These are phyloP conservation scores for Heliamphora exappendiculata DNA, from an alignment of 148 eudicot species.

Conservation along the genomic window DNA sequence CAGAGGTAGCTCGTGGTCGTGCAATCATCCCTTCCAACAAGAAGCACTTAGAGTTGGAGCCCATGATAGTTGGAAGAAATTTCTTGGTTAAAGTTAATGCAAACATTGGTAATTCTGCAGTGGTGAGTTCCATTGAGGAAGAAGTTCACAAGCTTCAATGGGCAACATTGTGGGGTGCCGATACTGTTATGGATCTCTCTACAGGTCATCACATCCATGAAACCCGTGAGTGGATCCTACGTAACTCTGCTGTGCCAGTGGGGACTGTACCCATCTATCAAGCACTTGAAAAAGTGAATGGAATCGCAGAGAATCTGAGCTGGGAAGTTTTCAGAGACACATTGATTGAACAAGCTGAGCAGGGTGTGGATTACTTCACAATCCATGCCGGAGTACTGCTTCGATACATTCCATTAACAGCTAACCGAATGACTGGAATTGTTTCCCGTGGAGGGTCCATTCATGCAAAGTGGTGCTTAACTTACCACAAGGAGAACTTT, in stretches of 20 bases:
- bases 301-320: slow-evolving; percentile 79
- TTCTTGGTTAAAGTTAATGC: slow-evolving; percentile 94
- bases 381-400: slow-evolving; percentile 95
- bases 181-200: slow-evolving; percentile 95
- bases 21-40: slow-evolving; percentile 98
- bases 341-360: slow-evolving; percentile 96
- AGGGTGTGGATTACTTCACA: slow-evolving; percentile 96
- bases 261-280: slow-evolving; percentile 98
- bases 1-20: slow-evolving; percentile 98
- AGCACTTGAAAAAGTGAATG: slow-evolving; percentile 92
- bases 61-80: slow-evolving; percentile 96
- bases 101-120: slow-evolving; percentile 96
- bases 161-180: slow-evolving; percentile 99
- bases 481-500: slow-evolving; percentile 93
- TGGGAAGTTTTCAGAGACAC: slow-evolving; percentile 93
- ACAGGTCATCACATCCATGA: slow-evolving; percentile 98
- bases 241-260: slow-evolving; percentile 92
- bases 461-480: slow-evolving; percentile 97
- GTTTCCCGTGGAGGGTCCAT: slow-evolving; percentile 99
- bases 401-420: slow-evolving; percentile 85
- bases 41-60: slow-evolving; percentile 87
- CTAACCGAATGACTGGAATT: slow-evolving; percentile 96
- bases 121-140: slow-evolving; percentile 94
- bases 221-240: slow-evolving; percentile 96
- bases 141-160: slow-evolving; percentile 99